These are phyloP conservation scores for Globisporangium paroecandrum DNA, from an alignment of 352 stramenopile species.

Conservation along the genomic window DNA sequence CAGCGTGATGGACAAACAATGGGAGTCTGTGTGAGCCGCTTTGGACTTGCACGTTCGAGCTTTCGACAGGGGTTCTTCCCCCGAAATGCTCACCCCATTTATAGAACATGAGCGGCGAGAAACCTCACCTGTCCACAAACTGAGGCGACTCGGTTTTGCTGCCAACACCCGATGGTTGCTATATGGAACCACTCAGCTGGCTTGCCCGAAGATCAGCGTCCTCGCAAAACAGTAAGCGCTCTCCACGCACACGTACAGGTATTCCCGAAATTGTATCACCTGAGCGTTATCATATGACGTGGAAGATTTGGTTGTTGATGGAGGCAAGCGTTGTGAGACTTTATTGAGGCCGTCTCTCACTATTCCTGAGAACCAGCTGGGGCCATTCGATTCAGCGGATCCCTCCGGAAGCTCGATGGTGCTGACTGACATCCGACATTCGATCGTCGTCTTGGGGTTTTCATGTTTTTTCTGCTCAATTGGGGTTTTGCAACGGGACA, in stretches of 20 bases:
- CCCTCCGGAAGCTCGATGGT: not conserved
- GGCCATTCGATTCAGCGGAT: not conserved
- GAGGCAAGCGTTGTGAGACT: not conserved
- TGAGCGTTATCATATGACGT: not conserved
- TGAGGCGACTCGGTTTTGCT: not conserved
- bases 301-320: not conserved
- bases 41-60: not conserved
- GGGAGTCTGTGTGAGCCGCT: not conserved
- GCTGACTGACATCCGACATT: no score
- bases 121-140: not conserved
- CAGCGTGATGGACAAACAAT: not conserved
- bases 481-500: not conserved
- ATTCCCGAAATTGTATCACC: not conserved
- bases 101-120: not conserved
- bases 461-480: no score
- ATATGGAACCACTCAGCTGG: not conserved
- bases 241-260: not conserved
- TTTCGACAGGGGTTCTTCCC: not conserved
- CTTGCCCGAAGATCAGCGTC: not conserved
- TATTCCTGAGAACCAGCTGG: not conserved
- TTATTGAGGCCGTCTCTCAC: not conserved
- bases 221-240: not conserved
- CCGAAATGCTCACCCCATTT: not conserved
- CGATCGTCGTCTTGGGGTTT: no score
- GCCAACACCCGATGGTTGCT: not conserved